A percentile compares a stretch with the other conserved stretches of the same genome.
These are phyloP conservation scores for Hypoxylon cercidicola DNA, from an alignment of 495 filamentous ascomycete genomes.

Conservation along the genomic window DNA sequence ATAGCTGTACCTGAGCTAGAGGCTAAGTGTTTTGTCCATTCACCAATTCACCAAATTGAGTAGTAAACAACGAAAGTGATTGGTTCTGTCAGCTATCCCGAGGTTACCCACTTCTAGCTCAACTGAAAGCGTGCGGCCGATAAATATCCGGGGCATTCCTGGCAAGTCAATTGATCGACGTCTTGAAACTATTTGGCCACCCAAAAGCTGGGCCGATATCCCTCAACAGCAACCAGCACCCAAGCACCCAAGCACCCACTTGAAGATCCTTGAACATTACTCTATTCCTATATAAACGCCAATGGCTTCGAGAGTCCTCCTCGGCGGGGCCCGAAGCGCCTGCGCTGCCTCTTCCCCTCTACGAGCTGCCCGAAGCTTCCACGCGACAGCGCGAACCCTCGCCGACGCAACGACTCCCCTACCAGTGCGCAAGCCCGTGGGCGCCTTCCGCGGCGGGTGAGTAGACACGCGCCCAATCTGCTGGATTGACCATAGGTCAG, in stretches of 20 bases:
- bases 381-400: constrained; percentile 58
- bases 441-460: constrained; percentile 93
- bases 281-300: constrained; percentile 5
- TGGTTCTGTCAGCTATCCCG: not conserved
- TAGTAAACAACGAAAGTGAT: not conserved
- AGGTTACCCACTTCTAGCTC: constrained; percentile 7
- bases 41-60: not conserved
- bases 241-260: constrained; percentile 3
- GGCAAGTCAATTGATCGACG: constrained; percentile 25
- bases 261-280: not conserved
- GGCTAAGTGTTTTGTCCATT: no score
- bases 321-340: constrained; percentile 49
- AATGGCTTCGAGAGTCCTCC: constrained; percentile 61
- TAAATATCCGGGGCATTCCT: constrained; percentile 31
- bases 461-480: constrained; percentile 45
- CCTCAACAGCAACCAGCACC: constrained; percentile 10
- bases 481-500: not conserved
- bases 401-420: constrained; percentile 58
- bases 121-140: constrained; percentile 28
- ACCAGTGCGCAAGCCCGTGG: constrained; percentile 82
- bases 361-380: constrained; percentile 50
- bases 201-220: constrained; percentile 26
- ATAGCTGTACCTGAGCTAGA: no score
- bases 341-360: constrained; percentile 41
- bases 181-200: constrained; percentile 25